Evolutionary conservation across 192 early-diverging fungal species (phyloP), one percentile per base, ranked within the genome.

Genomic region (Podila horticola): DNA sequence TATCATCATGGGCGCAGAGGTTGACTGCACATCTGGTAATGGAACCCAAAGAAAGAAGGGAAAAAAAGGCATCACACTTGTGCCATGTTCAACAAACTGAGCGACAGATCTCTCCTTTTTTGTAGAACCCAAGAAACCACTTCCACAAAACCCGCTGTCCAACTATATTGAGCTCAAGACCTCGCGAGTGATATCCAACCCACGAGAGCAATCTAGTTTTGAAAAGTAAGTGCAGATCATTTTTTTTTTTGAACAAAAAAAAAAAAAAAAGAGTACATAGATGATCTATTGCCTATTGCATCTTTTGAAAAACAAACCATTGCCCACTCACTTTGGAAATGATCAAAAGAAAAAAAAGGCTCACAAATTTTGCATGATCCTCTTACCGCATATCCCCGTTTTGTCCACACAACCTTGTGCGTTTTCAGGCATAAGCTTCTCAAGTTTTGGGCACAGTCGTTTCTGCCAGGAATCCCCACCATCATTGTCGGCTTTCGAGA

Each of bases 371-470:
- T 38, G 41, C 20, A 41, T 45, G 52, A 48, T 64, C 20, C 20
- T 64, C 51, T 36, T 59, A 45, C 19, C 31, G 1, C 30, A n/a
- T n/a, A n/a, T n/a, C n/a, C n/a, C n/a, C n/a, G n/a, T n/a, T n/a
- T n/a, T n/a, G n/a, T n/a, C n/a, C n/a, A n/a, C n/a, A n/a, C n/a
- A n/a, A n/a, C n/a, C n/a, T n/a, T n/a, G n/a, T n/a, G n/a, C n/a
- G n/a, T n/a, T n/a, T n/a, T n/a, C n/a, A n/a, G n/a, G n/a, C 83
- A 87, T 84, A 99, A 99, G 82, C 84, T 99, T 62, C 70, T 98
- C 0, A 94, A 95, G 68, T 93, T 94, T 69, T 99, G 95, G 92
- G 94, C 95, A 5, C 97, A 99, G 82, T 97, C 94, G 24, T 98
- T 94, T 83, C 84, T 99, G 3, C 91, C 94, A 12, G 97, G 97